Percentiles rank a stretch among this genome's conserved stretches.
These are phyloP conservation scores for Phytomonas francai DNA, from an alignment of 208 protist genomes.

Conservation along the genomic window DNA sequence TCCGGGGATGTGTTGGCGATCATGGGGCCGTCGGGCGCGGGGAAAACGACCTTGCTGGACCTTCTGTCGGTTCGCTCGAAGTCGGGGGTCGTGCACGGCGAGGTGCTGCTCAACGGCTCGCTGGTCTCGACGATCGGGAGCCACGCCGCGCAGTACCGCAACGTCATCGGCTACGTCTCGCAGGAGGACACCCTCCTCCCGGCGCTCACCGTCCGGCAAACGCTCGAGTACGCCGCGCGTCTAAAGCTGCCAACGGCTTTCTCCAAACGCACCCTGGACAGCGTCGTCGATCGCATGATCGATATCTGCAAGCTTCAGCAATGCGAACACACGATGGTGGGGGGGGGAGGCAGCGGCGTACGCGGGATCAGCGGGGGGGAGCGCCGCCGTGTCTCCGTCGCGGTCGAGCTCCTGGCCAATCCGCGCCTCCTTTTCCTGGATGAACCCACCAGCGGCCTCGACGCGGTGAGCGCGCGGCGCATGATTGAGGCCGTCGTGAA, in stretches of 20 bases:
- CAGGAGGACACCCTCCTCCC: slow-evolving; percentile 90
- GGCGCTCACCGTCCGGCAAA: slow-evolving; percentile 80
- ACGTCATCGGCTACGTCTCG: slow-evolving; percentile 87
- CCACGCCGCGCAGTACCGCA: slow-evolving; percentile 47
- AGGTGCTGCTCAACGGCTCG: slow-evolving; percentile 70
- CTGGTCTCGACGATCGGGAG: slow-evolving; percentile 18
- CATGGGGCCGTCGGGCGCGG: slow-evolving; percentile 85
- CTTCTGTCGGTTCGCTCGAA: slow-evolving; percentile 65
- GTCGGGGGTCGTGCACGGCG: slow-evolving; percentile 35
- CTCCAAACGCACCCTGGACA: slow-evolving; percentile 46
- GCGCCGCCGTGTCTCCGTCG: slow-evolving; percentile 86
- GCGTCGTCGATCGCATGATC: slow-evolving; percentile 65
- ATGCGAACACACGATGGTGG: slow-evolving; percentile 76
- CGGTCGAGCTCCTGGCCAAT: slow-evolving; percentile 86
- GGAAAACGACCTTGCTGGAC: slow-evolving; percentile 89
- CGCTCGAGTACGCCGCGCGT: slow-evolving; percentile 79
- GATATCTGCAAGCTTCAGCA: slow-evolving; percentile 53
- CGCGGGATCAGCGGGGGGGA: slow-evolving; percentile 90
- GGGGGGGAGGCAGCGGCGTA: slow-evolving; percentile 39
- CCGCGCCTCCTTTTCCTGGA: slow-evolving; percentile 90
- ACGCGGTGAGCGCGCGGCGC: slow-evolving; percentile 70
- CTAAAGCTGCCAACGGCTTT: slow-evolving; percentile 86
- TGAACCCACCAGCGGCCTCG: slow-evolving; percentile 87
- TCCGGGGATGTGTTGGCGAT: slow-evolving; percentile 83
- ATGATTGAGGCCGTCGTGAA: slow-evolving; percentile 78